Conservation (phyloP, 805 yeast genomes). For the Lachancea waltii region DNA sequence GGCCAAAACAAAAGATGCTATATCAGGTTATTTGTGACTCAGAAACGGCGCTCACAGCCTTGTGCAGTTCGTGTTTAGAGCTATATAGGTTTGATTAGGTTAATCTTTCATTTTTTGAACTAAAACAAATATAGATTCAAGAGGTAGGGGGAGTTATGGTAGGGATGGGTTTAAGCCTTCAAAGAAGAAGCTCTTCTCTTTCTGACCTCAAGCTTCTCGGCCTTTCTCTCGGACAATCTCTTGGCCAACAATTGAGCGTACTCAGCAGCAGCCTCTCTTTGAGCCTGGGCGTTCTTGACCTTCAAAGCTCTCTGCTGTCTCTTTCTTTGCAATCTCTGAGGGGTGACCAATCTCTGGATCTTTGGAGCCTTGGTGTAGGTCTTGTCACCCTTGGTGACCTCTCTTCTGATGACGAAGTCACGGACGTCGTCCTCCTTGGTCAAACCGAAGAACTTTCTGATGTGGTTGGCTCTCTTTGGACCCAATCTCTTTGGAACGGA, state of each 20-base stretch:
- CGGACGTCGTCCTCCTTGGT: slow-evolving; percentile 44
- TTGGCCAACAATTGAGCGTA: slow-evolving; percentile 97
- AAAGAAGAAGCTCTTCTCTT: slow-evolving; percentile 99
- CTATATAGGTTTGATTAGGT: too few species aligned
- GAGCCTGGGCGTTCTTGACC: slow-evolving; percentile 95
- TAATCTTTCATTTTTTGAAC: slow-evolving; percentile 7
- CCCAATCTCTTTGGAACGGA: slow-evolving; percentile 98
- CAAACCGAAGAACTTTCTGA: slow-evolving; percentile 98
- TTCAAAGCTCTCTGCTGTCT: slow-evolving; percentile 91
- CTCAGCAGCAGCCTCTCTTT: slow-evolving; percentile 99
- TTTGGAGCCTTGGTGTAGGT: slow-evolving; percentile 99
- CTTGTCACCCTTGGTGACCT: slow-evolving; percentile 95
- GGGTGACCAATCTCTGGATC: slow-evolving; percentile 99
- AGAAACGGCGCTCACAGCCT: too few species aligned
- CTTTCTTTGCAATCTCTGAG: slow-evolving; percentile 99
- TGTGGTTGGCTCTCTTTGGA: slow-evolving; percentile 99
- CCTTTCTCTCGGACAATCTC: slow-evolving; percentile 97
- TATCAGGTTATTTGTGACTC: slow-evolving; percentile 12
- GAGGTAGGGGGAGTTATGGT: not conserved
- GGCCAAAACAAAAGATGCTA: not conserved
- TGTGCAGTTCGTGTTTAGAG: too few species aligned
- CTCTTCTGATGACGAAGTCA: slow-evolving; percentile 95
- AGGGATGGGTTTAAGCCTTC: slow-evolving; percentile 55
- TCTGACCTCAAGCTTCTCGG: slow-evolving; percentile 96
- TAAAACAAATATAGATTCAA: slow-evolving; percentile 1